Percentiles rank a stretch among this genome's conserved stretches.
phyloP scores from a whole-genome alignment of 2,329 filamentous ascomycete genomes.

The Nemania sp. region DNA sequence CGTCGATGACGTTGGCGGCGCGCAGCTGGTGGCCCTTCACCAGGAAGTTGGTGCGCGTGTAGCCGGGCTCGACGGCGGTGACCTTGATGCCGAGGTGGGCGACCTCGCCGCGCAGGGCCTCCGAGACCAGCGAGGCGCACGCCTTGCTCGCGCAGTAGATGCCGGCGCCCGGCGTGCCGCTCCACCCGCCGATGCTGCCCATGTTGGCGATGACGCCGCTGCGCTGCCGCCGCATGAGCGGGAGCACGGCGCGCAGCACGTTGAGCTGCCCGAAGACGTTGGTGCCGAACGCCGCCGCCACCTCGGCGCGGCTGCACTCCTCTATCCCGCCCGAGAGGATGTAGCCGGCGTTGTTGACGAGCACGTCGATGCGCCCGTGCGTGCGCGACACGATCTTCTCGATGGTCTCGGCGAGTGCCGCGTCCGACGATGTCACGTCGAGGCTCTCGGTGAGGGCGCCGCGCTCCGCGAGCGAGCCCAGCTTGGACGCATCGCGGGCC shows the following conservation, averaged over 20 bases:
- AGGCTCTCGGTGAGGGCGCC: slow-evolving; percentile 14
- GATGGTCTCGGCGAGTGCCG: background rate
- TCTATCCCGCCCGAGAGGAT: slow-evolving; percentile 16
- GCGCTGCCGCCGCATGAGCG: slow-evolving; percentile 48
- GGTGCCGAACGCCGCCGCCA: slow-evolving; percentile 48
- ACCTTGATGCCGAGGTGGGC: slow-evolving; percentile 50
- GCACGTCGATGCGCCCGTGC: slow-evolving; percentile 13
- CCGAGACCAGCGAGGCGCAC: slow-evolving; percentile 49
- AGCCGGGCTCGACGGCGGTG: slow-evolving; percentile 54
- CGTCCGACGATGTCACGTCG: slow-evolving; percentile 15
- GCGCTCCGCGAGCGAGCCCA: background rate
- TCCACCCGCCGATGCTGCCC: slow-evolving; percentile 50
- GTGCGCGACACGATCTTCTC: slow-evolving; percentile 3
- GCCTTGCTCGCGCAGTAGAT: slow-evolving; percentile 53
- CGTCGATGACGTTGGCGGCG: slow-evolving; percentile 32
- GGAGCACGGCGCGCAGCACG: slow-evolving; percentile 52
- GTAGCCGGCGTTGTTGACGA: slow-evolving; percentile 22
- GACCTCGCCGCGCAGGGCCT: slow-evolving; percentile 49
- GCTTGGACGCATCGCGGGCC: slow-evolving; percentile 13
- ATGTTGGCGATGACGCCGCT: slow-evolving; percentile 53
- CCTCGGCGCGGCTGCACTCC: slow-evolving; percentile 43
- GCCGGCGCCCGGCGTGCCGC: slow-evolving; percentile 44
- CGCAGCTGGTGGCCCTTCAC: slow-evolving; percentile 39
- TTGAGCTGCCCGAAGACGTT: slow-evolving; percentile 56
- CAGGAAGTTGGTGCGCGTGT: slow-evolving; percentile 55